phyloP scores from a whole-genome alignment of 140 eudicot species.

The Ambrosia hybrid region DNA sequence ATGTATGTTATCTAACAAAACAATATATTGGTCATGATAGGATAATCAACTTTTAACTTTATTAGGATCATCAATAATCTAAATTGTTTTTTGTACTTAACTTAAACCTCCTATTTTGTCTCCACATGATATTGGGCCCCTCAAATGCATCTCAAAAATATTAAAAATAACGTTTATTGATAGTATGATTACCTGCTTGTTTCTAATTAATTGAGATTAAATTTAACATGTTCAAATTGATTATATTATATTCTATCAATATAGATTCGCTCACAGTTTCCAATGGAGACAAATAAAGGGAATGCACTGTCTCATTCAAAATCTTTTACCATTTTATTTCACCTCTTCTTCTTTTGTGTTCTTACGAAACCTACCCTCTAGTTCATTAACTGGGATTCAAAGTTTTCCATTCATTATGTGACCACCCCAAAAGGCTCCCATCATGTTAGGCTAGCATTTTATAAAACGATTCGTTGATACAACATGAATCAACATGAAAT shows the following conservation, averaged over 20 bases:
- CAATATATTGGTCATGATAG: background rate
- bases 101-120: background rate
- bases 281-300: constrained; percentile 29
- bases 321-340: background rate
- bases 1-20: background rate
- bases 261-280: constrained; percentile 13
- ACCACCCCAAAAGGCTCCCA: too few species aligned
- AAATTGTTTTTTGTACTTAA: background rate
- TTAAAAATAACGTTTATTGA: background rate
- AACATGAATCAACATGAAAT: too few species aligned
- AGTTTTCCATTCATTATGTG: background rate
- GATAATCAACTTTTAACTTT: background rate
- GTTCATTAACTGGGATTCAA: background rate
- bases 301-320: constrained; percentile 18
- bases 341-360: background rate
- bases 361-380: background rate
- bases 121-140: constrained; percentile 11
- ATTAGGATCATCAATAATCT: background rate
- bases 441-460: too few species aligned
- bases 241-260: background rate
- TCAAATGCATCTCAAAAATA: background rate
- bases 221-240: background rate
- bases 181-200: background rate
- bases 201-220: background rate
- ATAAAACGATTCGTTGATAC: background rate